Percentiles rank a stretch among this genome's conserved stretches.
These are phyloP conservation scores for Biancaea sappan DNA, from an alignment of 306 rosid species.

Conservation along the genomic window DNA sequence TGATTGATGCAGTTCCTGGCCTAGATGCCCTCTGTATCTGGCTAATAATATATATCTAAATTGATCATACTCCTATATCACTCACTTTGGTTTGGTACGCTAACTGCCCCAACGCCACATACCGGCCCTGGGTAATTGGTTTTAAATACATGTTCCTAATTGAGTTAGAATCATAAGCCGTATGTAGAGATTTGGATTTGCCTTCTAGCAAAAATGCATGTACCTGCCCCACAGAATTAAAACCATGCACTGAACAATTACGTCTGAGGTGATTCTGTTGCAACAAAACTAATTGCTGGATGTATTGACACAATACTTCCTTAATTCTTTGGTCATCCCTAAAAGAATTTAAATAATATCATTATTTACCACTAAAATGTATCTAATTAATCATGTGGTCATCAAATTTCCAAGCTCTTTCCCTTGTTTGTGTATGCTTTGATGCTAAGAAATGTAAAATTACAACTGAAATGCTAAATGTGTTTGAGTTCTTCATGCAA, in stretches of 20 bases:
- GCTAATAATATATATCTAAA: not conserved
- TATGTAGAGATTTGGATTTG: conserved; percentile 12
- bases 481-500: not conserved
- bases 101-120: not conserved
- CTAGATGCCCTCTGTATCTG: not conserved
- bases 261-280: conserved; percentile 20
- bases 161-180: not conserved
- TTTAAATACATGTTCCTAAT: not conserved
- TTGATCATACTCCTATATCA: not conserved
- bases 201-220: not conserved
- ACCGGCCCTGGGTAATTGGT: not conserved
- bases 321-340: not conserved
- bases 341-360: conserved; percentile 3
- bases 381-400: not conserved
- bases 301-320: not conserved
- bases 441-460: not conserved
- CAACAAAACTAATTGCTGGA: not conserved
- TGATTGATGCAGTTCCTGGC: not conserved
- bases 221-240: not conserved
- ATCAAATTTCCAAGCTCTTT: not conserved
- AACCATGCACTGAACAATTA: not conserved
- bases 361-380: not conserved
- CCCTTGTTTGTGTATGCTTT: not conserved
- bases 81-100: not conserved
- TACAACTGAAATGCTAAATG: not conserved